Percentiles rank a stretch among this genome's conserved stretches.
Evolutionary conservation across 768 basidiomycete genomes (phyloP).

Genomic region (Tricholoma terreum): DNA sequence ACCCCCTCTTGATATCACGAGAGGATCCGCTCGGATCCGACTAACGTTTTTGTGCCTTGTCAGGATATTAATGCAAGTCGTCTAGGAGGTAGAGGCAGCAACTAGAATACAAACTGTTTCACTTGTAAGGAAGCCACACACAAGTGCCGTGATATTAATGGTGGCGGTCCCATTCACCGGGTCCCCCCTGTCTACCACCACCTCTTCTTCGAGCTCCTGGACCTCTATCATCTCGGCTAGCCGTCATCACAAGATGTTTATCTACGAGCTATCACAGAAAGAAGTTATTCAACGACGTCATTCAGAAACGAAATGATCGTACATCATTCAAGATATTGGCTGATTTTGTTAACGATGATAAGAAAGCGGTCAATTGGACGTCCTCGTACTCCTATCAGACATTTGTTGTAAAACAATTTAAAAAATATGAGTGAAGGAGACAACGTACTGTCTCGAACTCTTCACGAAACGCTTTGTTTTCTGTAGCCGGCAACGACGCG

Average conservation of each 20-base stretch:
- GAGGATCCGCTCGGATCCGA: too few relatives aligned
- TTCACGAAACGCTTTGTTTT: slow-evolving; percentile 76
- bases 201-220: slow-evolving; percentile 48
- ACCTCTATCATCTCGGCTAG: slow-evolving; percentile 53
- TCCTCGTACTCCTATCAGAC: slow-evolving; percentile 85
- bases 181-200: slow-evolving; percentile 44
- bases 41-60: not conserved
- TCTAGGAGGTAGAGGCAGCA: not conserved
- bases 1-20: too few relatives aligned
- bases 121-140: not conserved
- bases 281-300: slow-evolving; percentile 3
- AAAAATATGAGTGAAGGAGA: not conserved
- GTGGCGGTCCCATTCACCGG: slow-evolving; percentile 56
- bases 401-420: not conserved
- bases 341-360: slow-evolving; percentile 86
- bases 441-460: slow-evolving; percentile 81
- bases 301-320: slow-evolving; percentile 25
- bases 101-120: not conserved
- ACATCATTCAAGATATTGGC: slow-evolving; percentile 88
- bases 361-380: slow-evolving; percentile 86
- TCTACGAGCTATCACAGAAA: slow-evolving; percentile 60
- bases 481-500: slow-evolving; percentile 84
- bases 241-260: slow-evolving; percentile 65
- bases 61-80: not conserved
- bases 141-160: slow-evolving; percentile 27